Evolutionary conservation across 345 rosid genomes (phyloP).

Genomic region (Hevea brasiliensis): DNA sequence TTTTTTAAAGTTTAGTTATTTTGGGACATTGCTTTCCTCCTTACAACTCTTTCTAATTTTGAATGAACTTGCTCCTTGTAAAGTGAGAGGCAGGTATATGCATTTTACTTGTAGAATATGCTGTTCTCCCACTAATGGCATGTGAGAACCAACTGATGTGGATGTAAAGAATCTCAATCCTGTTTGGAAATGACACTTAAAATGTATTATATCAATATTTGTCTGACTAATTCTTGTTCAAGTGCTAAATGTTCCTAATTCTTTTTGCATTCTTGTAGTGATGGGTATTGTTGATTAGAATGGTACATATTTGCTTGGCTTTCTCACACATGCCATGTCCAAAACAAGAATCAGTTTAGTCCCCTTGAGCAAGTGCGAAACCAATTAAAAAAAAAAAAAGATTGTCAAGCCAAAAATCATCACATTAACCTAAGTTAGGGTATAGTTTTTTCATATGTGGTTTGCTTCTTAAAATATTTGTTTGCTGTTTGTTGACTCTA

Average conservation of each 20-base stretch:
- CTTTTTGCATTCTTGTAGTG: neutral
- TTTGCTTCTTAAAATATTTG: neutral
- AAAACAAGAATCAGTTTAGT: neutral
- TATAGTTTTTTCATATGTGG: neutral
- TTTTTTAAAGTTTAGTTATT: neutral
- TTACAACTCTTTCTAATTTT: neutral
- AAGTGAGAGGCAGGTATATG: neutral
- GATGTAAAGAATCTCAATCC: neutral
- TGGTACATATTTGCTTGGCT: neutral
- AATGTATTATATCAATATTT: neutral
- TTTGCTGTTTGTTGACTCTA: neutral
- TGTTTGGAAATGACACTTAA: neutral
- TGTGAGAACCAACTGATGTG: neutral
- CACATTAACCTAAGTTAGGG: neutral
- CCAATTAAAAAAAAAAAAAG: neutral
- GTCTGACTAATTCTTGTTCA: neutral
- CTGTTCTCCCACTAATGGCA: neutral
- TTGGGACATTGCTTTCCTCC: neutral
- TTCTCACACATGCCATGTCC: neutral
- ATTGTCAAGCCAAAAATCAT: neutral
- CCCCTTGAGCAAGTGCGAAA: neutral
- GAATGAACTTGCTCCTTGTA: neutral
- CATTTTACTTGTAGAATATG: neutral
- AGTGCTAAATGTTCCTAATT: neutral
- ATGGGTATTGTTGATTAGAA: neutral